Evolutionary conservation across 495 filamentous ascomycete species (phyloP), one percentile per base, ranked within the genome.

Genomic region (Annulohypoxylon moriforme): DNA sequence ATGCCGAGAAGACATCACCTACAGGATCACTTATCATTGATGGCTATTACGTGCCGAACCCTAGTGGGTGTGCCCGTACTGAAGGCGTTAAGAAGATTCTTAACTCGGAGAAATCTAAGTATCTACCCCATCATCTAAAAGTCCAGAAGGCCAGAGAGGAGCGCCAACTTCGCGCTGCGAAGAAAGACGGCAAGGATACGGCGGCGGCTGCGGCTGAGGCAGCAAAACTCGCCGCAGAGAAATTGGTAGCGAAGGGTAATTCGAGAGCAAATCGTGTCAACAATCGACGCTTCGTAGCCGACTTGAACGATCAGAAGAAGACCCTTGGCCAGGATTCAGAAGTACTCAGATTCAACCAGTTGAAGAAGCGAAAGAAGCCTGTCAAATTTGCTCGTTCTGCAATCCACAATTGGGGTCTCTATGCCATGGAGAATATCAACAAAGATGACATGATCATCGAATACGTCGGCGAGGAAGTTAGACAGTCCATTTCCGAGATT

Each of bases 391-490:
- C 94, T 57, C 90, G 96, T 6, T 98, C 96, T 24, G 96, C 96
- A 50, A 99, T 99, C 73, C 96, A 99, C 80, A 97, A 97, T 76
- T 99, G 96, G 96, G 96, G 96, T 29, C 81, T 99, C 40, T 99
- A 98, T 75, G 94, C 96, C 6, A 94, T 97, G 85, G 95, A 98
- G 80, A 95, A 97, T 73, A 99, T 99, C 65, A 86, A 93, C 29
- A 94, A 93, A 71, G 97, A 97, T 77, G 96, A 99, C 79, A 98
- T 99, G 94, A 99, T 99, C 76, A 99, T 99, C 76, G 96, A 99
- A 81, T 99, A 99, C 77, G 96, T 99, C 16, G 96, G 96, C 60
- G 96, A 99, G 80, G 96, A 96, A 76, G 93, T 99, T 11, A 89
- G 96, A 53, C 96, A 98, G 80, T 92, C 94, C 77, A 94, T 99